Percentiles rank a stretch among this genome's conserved stretches.
These are phyloP conservation scores for Monosporascus sp. DNA, from an alignment of 2,329 filamentous ascomycete genomes.

Conservation along the genomic window DNA sequence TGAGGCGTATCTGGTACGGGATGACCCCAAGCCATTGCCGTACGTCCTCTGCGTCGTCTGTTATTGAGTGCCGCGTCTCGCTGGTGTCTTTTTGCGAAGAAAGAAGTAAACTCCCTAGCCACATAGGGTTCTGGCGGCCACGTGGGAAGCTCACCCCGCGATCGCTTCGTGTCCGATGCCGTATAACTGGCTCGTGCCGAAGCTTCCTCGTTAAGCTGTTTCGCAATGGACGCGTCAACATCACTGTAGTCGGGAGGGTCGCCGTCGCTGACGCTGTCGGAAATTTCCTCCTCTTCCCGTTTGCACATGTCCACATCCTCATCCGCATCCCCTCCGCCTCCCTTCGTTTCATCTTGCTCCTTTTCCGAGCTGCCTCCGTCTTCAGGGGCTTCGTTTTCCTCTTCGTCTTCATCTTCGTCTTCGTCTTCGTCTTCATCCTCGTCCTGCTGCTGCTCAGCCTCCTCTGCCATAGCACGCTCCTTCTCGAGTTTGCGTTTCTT, in stretches of 20 bases:
- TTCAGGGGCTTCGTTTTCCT: conserved; percentile 16
- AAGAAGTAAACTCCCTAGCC: conserved; percentile 70
- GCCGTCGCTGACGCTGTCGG: conserved; percentile 33
- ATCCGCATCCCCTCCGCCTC: conserved; percentile 6
- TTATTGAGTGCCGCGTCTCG: conserved; percentile 74
- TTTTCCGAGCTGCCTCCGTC: conserved; percentile 23
- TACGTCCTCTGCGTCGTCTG: conserved; percentile 63
- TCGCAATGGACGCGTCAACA: conserved; percentile 64
- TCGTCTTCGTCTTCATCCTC: conserved; percentile 19
- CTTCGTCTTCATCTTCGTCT: conserved; percentile 14
- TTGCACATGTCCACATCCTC: conserved; percentile 30
- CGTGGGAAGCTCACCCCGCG: conserved; percentile 19
- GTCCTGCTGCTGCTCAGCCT: conserved; percentile 40
- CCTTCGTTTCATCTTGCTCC: conserved; percentile 20
- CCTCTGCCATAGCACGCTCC: conserved; percentile 54
- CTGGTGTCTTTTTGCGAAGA: conserved; percentile 75
- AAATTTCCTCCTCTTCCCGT: conserved; percentile 17
- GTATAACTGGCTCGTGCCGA: conserved; percentile 21
- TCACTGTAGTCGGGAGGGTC: conserved; percentile 62
- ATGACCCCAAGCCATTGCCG: conserved; percentile 73
- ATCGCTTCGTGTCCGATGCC: conserved; percentile 15
- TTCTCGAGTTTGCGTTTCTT: conserved; percentile 74
- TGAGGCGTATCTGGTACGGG: conserved; percentile 68
- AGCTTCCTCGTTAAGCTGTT: conserved; percentile 71
- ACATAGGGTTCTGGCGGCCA: conserved; percentile 31